Percentiles rank a stretch among this genome's conserved stretches.
Evolutionary conservation across 2,329 filamentous ascomycete species (phyloP).

Genomic region (Juglanconis sp.): DNA sequence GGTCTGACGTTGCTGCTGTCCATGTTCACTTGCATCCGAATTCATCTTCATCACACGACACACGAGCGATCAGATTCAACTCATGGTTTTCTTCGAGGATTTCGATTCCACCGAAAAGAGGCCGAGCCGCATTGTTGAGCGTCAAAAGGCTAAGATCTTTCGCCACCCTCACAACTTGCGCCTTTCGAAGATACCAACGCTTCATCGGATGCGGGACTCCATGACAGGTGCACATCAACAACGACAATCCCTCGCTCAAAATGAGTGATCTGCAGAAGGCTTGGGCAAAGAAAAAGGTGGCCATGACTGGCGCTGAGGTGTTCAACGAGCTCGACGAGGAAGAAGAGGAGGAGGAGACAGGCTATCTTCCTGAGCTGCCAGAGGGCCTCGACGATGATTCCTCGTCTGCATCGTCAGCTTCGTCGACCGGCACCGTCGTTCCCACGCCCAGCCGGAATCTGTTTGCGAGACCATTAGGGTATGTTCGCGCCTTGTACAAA

Average conservation of each 20-base stretch:
- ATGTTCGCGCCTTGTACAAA: slow-evolving; percentile 28
- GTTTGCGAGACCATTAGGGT: slow-evolving; percentile 70
- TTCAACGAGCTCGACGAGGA: slow-evolving; percentile 54
- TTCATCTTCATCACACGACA: neutral
- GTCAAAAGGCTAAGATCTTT: neutral
- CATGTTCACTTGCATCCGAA: neutral
- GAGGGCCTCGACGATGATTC: slow-evolving; percentile 62
- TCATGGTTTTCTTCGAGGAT: too few relatives aligned
- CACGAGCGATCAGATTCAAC: neutral
- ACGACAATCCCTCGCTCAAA: slow-evolving; percentile 19
- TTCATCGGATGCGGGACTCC: neutral
- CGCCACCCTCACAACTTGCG: neutral
- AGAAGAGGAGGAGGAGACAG: slow-evolving; percentile 33
- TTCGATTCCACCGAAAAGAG: neutral
- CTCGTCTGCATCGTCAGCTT: slow-evolving; percentile 78
- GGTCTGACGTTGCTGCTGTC: neutral
- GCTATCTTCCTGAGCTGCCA: slow-evolving; percentile 40
- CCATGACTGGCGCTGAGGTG: slow-evolving; percentile 48
- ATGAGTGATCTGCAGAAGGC: slow-evolving; percentile 83
- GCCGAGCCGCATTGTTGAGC: neutral
- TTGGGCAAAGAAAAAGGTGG: slow-evolving; percentile 74
- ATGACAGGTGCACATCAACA: neutral
- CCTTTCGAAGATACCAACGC: neutral
- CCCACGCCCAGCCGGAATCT: slow-evolving; percentile 71
- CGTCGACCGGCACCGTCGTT: slow-evolving; percentile 87